Evolutionary conservation across 2,329 filamentous ascomycete genomes (phyloP).

Genomic region (Aspergillus udagawae): DNA sequence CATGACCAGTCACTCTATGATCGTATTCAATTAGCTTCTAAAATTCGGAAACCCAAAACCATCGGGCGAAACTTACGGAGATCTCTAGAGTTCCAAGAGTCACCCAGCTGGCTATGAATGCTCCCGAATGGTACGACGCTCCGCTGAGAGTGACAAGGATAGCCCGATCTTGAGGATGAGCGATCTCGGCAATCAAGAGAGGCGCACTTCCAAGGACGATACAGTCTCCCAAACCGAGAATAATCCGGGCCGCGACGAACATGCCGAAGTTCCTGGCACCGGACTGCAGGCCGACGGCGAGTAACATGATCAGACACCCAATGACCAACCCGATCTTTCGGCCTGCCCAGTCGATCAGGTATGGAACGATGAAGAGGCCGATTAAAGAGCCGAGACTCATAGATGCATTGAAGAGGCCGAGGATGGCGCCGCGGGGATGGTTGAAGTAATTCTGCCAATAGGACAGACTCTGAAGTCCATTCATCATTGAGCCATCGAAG

Average conservation of each 20-base stretch:
- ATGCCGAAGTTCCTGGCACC: conserved; percentile 21
- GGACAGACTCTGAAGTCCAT: conserved; percentile 24
- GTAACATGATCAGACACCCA: conserved; percentile 15
- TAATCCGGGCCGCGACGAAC: conserved; percentile 22
- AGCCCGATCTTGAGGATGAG: conserved; percentile 22
- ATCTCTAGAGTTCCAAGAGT: conserved; percentile 17
- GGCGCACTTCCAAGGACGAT: conserved; percentile 20
- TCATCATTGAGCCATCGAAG: conserved; percentile 32
- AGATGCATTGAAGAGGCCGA: conserved; percentile 19
- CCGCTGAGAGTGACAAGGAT: conserved; percentile 17
- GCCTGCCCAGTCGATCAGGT: conserved; percentile 16
- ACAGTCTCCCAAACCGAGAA: conserved; percentile 24
- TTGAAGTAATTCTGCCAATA: conserved; percentile 23
- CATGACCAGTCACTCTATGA: conserved; percentile 18
- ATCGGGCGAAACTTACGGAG: conserved; percentile 3
- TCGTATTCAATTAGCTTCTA: neutral
- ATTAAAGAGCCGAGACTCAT: conserved; percentile 17
- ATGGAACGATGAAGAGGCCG: conserved; percentile 17
- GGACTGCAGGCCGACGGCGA: conserved; percentile 24
- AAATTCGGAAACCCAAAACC: too few species aligned
- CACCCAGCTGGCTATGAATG: conserved; percentile 16
- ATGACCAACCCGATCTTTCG: conserved; percentile 11
- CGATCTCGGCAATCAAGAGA: conserved; percentile 22
- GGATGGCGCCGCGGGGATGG: conserved; percentile 16
- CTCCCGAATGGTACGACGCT: conserved; percentile 17